A percentile compares a stretch with the other conserved stretches of the same genome.
Conservation (phyloP, 768 basidiomycete genomes). For the Pleurotus djamor region DNA sequence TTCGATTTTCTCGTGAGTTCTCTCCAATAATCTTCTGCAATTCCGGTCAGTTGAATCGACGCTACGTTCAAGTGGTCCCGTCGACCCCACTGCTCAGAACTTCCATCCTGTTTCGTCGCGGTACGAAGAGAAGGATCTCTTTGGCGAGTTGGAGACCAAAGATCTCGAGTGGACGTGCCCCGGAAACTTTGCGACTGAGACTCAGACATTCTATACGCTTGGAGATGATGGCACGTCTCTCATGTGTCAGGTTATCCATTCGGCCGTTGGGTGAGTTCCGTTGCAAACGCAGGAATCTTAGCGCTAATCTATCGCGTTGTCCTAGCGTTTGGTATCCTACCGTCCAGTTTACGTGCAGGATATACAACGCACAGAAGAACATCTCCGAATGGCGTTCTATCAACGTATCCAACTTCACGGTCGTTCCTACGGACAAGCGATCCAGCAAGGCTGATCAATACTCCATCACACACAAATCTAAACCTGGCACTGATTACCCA, state of each 20-base stretch:
- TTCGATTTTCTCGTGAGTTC: conserved; percentile 73
- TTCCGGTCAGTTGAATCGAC: background rate
- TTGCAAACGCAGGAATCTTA: background rate
- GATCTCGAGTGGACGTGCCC: conserved; percentile 85
- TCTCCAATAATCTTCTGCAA: background rate
- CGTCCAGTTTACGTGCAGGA: conserved; percentile 91
- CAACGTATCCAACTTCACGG: conserved; percentile 79
- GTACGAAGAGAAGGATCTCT: conserved; percentile 52
- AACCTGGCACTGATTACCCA: conserved; percentile 54
- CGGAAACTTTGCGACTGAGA: conserved; percentile 87
- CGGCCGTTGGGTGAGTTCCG: conserved; percentile 75
- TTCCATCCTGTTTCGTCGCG: conserved; percentile 80
- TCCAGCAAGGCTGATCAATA: conserved; percentile 87
- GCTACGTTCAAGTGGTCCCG: conserved; percentile 45
- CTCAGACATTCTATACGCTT: conserved; percentile 83
- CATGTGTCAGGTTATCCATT: conserved; percentile 87
- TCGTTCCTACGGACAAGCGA: conserved; percentile 80
- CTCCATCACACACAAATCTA: conserved; percentile 64
- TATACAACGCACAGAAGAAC: conserved; percentile 75
- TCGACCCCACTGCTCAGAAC: conserved; percentile 70
- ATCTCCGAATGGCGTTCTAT: conserved; percentile 82
- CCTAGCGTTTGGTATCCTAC: conserved; percentile 89
- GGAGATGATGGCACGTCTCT: conserved; percentile 76
- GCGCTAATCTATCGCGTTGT: background rate
- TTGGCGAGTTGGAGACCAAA: conserved; percentile 70